Conservation (phyloP, 2,329 filamentous ascomycete species). For the Colletotrichum tropicale region DNA sequence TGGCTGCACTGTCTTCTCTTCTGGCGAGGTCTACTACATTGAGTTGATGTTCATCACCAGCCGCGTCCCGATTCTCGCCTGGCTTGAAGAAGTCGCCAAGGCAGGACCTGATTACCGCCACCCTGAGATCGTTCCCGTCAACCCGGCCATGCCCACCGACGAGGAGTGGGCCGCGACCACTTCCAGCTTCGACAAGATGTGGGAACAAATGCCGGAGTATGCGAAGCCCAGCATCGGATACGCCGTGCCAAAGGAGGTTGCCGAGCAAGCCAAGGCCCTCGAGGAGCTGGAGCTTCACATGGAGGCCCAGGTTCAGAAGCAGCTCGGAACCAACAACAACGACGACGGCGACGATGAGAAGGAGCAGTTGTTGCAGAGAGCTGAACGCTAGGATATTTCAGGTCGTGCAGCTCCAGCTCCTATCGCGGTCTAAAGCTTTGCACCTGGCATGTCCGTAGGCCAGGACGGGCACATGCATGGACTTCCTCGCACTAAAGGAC, state of each 20-base stretch:
- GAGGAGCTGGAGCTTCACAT: neutral
- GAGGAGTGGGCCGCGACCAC: constrained; percentile 13
- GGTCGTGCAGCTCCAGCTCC: neutral
- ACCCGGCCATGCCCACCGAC: constrained; percentile 7
- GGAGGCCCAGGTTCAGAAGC: neutral
- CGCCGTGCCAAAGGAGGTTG: neutral
- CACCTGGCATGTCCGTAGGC: neutral
- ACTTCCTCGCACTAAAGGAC: neutral
- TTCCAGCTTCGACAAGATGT: constrained; percentile 29
- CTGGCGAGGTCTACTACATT: constrained; percentile 60
- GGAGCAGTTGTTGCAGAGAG: neutral
- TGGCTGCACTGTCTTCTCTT: constrained; percentile 73
- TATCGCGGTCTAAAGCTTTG: neutral
- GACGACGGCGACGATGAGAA: neutral
- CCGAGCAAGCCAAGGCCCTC: neutral
- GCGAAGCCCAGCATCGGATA: constrained; percentile 30
- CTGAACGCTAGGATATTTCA: neutral
- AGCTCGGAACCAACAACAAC: neutral
- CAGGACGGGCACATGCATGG: neutral
- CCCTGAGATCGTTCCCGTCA: constrained; percentile 35
- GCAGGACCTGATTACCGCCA: constrained; percentile 41
- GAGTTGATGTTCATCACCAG: constrained; percentile 68
- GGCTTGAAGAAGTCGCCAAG: constrained; percentile 62
- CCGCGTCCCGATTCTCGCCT: constrained; percentile 59
- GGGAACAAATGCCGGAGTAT: constrained; percentile 32